Evolutionary conservation across 768 basidiomycete genomes (phyloP), one percentile per base, ranked within the genome.

Genomic region (Amanita phalloides): DNA sequence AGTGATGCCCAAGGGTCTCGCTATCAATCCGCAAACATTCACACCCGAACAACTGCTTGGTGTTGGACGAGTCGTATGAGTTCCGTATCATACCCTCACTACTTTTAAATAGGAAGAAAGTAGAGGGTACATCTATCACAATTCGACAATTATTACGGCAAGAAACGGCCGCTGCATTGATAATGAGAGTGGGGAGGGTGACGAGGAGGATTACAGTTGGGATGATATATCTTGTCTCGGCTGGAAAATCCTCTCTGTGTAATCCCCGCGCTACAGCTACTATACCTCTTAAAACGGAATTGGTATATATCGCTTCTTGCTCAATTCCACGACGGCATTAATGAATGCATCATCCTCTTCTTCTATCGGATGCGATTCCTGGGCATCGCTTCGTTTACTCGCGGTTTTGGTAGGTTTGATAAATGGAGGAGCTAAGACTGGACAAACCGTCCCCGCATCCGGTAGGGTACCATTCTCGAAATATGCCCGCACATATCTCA

Each of bases 391-490:
- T 30, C 30, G 8, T 30, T 30, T 30, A 9, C 30, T 30, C 30
- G 30, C 3, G 30, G 30, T 30, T 30, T 30, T 7, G 30, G 28
- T 28, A 28, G 28, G 28, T 28, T 9, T 9, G 30, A 30, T 0
- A 9, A 30, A 30, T 8, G 49, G 49, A 13, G 32, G n/a, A 11
- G 14, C 37, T 26, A 51, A 42, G 4, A 56, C 56, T 3, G 54
- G 20, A 43, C 56, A 61, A 2, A 61, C 53, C 1, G 59, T 59
- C 3, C 56, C 60, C 5, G 25, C 54, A 1, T 25, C 45, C 2
- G 61, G 61, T 9, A 62, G 48, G 0, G 47, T 48, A 3, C 61
- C 61, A 13, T 62, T 54, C 30, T 48, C 25, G 37, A 62, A 57
- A 44, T 60, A 61, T 9, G 32, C 45, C 1, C 52, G 53, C 3